A percentile compares a stretch with the other conserved stretches of the same genome.
Evolutionary conservation across 2,329 filamentous ascomycete genomes (phyloP).

Genomic region (Ophidiomyces ophidiicola): DNA sequence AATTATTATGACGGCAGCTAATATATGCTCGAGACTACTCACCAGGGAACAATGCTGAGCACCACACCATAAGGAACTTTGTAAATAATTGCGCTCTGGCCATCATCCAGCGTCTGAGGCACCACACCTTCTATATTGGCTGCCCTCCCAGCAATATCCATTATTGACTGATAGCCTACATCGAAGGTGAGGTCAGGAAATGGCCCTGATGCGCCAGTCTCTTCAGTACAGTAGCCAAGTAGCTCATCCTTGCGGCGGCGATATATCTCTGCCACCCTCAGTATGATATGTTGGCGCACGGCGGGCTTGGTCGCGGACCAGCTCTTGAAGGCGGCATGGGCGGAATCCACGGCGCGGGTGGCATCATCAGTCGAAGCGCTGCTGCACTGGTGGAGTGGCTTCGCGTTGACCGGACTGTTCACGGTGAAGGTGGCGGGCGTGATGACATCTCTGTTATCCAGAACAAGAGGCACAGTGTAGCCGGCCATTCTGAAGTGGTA

Average conservation of each 20-base stretch:
- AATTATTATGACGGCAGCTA: background rate
- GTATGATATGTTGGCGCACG: slow-evolving; percentile 46
- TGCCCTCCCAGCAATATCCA: slow-evolving; percentile 42
- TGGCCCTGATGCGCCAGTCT: slow-evolving; percentile 41
- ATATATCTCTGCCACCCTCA: slow-evolving; percentile 54
- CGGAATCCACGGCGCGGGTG: slow-evolving; percentile 46
- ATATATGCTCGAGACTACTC: slow-evolving; percentile 18
- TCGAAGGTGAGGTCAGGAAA: slow-evolving; percentile 29
- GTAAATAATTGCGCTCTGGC: slow-evolving; percentile 50
- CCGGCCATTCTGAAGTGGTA: background rate
- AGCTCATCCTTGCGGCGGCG: slow-evolving; percentile 49
- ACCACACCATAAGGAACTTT: slow-evolving; percentile 71
- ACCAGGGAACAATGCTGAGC: slow-evolving; percentile 72
- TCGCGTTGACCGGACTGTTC: slow-evolving; percentile 42
- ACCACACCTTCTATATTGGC: slow-evolving; percentile 39
- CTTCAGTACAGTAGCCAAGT: slow-evolving; percentile 45
- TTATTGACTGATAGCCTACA: slow-evolving; percentile 28
- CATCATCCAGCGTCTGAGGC: slow-evolving; percentile 38
- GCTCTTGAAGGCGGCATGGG: slow-evolving; percentile 53
- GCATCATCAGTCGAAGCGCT: slow-evolving; percentile 46
- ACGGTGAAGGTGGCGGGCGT: slow-evolving; percentile 38
- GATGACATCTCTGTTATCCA: slow-evolving; percentile 33
- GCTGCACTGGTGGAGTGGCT: slow-evolving; percentile 44
- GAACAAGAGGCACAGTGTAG: slow-evolving; percentile 28
- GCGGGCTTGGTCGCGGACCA: slow-evolving; percentile 55